Conservation (phyloP, 371 early-diverging fungal species). For the Phascolomyces articulosus region DNA sequence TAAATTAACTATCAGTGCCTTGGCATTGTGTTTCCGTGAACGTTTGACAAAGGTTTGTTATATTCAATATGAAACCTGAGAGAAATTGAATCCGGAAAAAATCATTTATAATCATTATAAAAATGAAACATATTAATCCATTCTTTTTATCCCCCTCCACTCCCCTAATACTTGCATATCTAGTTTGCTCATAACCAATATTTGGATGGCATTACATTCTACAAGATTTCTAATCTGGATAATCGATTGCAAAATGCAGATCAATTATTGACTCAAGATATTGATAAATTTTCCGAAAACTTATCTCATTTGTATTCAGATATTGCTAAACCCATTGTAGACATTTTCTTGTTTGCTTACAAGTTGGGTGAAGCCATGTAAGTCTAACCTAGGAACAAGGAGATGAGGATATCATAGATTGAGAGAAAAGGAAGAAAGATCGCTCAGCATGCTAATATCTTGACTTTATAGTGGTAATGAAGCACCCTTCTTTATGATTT, state of each 20-base stretch:
- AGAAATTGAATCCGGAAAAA: too few relatives aligned
- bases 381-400: conserved; percentile 18
- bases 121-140: not conserved
- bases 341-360: conserved; percentile 82
- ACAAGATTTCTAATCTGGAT: conserved; percentile 82
- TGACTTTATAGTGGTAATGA: conserved; percentile 60
- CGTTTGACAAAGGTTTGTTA: conserved; percentile 66
- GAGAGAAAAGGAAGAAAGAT: too few relatives aligned
- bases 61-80: too few relatives aligned
- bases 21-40: conserved; percentile 79
- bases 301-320: conserved; percentile 79
- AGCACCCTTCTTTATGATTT: conserved; percentile 82
- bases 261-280: conserved; percentile 87
- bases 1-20: conserved; percentile 68
- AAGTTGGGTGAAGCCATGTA: conserved; percentile 86
- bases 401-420: too few relatives aligned
- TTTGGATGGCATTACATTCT: conserved; percentile 80
- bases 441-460: too few relatives aligned
- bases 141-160: too few relatives aligned
- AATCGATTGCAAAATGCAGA: conserved; percentile 83
- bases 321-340: conserved; percentile 83
- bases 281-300: conserved; percentile 83
- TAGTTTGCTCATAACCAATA: conserved; percentile 83
- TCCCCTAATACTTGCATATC: too few relatives aligned
- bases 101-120: not conserved